Conservation (phyloP, 2,329 filamentous ascomycete species). For the Volutella citrinella region DNA sequence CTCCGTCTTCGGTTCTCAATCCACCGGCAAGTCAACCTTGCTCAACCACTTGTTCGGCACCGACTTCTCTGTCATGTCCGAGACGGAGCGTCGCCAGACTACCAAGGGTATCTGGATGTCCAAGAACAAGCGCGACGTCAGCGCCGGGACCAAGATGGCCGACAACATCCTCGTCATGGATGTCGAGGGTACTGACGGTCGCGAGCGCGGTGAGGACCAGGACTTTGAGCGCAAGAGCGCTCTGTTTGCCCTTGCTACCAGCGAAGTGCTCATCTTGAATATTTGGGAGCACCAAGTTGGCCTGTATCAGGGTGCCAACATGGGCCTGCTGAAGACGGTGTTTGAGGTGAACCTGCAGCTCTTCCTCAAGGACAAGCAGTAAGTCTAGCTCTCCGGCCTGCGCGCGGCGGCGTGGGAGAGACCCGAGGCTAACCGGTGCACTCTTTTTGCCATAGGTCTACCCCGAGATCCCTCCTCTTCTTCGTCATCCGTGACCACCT, state of each 20-base stretch:
- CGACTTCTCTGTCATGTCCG: constrained; percentile 96
- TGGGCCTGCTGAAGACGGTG: constrained; percentile 97
- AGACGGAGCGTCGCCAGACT: constrained; percentile 89
- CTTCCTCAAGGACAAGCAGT: constrained; percentile 94
- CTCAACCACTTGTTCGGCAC: constrained; percentile 96
- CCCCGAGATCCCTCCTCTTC: constrained; percentile 87
- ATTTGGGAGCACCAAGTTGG: constrained; percentile 99
- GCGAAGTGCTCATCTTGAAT: constrained; percentile 96
- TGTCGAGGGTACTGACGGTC: constrained; percentile 94
- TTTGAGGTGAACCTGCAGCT: constrained; percentile 98
- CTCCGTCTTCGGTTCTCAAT: constrained; percentile 97
- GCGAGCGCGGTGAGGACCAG: constrained; percentile 95
- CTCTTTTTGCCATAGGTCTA: constrained; percentile 55
- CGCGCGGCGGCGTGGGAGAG: too few relatives aligned
- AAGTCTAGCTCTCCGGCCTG: too few relatives aligned
- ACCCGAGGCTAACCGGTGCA: too few relatives aligned
- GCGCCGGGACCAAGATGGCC: constrained; percentile 66
- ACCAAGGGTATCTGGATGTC: constrained; percentile 99
- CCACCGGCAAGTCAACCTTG: constrained; percentile 95
- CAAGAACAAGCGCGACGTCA: constrained; percentile 75
- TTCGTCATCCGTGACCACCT: constrained; percentile 98
- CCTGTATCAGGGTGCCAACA: constrained; percentile 96
- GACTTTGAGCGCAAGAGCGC: constrained; percentile 99
- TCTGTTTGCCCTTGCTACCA: constrained; percentile 93
- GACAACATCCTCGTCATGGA: constrained; percentile 99